These are phyloP conservation scores for Coemansia reversa DNA, from an alignment of 192 early-diverging fungal genomes.

Conservation along the genomic window DNA sequence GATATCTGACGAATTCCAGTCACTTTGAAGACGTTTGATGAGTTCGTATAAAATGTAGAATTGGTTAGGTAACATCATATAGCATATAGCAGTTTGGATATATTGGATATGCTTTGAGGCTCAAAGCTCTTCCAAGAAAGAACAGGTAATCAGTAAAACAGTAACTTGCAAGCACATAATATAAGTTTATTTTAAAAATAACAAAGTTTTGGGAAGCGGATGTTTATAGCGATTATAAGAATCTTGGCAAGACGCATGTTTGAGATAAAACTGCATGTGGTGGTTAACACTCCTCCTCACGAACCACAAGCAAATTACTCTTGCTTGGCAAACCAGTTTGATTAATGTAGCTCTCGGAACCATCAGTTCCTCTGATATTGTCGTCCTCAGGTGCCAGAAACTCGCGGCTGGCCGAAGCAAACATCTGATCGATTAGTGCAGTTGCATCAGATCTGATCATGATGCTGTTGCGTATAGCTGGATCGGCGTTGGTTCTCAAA, in stretches of 20 bases:
- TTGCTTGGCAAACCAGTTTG: background rate
- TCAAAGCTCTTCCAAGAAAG: too few species aligned
- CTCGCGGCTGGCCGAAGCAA: conserved; percentile 53
- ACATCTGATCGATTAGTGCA: conserved; percentile 54
- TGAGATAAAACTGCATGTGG: background rate
- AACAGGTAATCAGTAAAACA: too few species aligned
- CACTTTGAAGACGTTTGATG: too few species aligned
- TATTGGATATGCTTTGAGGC: too few species aligned
- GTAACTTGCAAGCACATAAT: background rate
- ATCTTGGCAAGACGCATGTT: background rate
- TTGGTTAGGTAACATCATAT: too few species aligned
- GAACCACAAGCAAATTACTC: conserved; percentile 28
- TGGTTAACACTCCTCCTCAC: conserved; percentile 38
- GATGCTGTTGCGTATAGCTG: conserved; percentile 42
- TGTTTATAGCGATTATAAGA: background rate
- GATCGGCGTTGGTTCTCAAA: background rate
- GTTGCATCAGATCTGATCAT: conserved; percentile 45
- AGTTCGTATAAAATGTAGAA: too few species aligned
- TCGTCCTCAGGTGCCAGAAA: conserved; percentile 7
- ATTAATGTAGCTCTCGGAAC: background rate
- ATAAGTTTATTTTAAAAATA: background rate
- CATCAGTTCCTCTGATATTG: background rate
- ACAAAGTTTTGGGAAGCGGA: background rate
- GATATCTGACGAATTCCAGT: too few species aligned
- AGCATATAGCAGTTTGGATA: too few species aligned